phyloP scores from a whole-genome alignment of 192 early-diverging fungal species.

The Geranomyces michiganensis region DNA sequence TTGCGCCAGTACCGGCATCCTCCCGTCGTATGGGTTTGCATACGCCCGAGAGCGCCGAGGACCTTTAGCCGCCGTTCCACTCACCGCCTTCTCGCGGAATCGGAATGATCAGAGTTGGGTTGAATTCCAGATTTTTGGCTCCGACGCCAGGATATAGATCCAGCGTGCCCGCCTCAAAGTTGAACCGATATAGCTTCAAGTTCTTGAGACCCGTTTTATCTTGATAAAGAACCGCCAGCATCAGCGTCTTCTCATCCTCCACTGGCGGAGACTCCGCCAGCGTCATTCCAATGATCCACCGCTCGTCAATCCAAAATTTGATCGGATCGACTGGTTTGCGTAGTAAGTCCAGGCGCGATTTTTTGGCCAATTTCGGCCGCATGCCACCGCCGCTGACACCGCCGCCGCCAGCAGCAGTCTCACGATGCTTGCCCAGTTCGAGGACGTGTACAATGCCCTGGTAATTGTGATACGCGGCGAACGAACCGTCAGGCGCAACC shows the following conservation, averaged over 20 bases:
- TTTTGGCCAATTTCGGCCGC: background rate
- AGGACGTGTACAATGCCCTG: slow-evolving; percentile 72
- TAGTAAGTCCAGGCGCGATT: no score
- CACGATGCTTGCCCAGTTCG: background rate
- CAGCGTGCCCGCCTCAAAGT: slow-evolving; percentile 40
- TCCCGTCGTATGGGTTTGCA: no score
- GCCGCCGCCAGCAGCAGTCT: slow-evolving; percentile 2
- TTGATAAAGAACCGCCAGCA: slow-evolving; percentile 59
- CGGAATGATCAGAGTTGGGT: slow-evolving; percentile 57
- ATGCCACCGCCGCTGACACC: background rate
- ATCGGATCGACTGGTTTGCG: no score
- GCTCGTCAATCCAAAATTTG: slow-evolving; percentile 41
- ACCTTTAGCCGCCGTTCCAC: background rate
- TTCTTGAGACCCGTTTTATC: slow-evolving; percentile 55
- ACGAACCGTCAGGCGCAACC: slow-evolving; percentile 58
- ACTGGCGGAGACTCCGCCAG: slow-evolving; percentile 41
- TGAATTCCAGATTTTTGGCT: slow-evolving; percentile 45
- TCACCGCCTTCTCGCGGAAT: slow-evolving; percentile 47
- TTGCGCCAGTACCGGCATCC: no score
- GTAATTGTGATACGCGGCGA: slow-evolving; percentile 66
- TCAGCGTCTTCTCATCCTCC: slow-evolving; percentile 10
- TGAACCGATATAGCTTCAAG: slow-evolving; percentile 62
- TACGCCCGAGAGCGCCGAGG: no score
- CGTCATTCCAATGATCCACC: slow-evolving; percentile 54
- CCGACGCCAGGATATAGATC: slow-evolving; percentile 43